Base-by-base conservation (phyloP, 1,139 yeast species). In the Saccharomyces hybrid region DNA sequence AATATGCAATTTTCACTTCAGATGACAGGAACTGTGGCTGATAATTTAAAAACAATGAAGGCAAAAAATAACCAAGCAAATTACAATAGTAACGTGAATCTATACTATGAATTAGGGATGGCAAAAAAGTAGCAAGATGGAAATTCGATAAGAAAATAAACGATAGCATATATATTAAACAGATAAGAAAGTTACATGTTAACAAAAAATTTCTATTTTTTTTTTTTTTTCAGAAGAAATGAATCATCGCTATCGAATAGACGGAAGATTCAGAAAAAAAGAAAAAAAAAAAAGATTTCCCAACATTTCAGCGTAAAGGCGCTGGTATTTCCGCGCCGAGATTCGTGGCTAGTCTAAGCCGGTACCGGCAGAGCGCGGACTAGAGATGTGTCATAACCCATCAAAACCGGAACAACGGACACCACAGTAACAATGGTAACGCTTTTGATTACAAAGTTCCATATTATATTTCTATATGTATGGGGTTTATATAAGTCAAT, bases 221-320 rank as follows among this genome's bases (percentile, higher is more conserved):
- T 24, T 24, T 48, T 26, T 47, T 21, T 26, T 47, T 26, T 7
- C 9, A 47, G 11, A 28, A 14, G 26, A 29, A 34, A 28, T 28
- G 38, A 26, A 34, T 28, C 38, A 48, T 29, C 38, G 50, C 38
- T 26, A 29, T 14, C 38, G 38, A 48, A 48, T 48, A 48, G 38
- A 34, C n/a, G 32, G 4, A 48, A 48, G 26, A 34, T 34, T 48
- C 42, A 28, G 12, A 28, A 21, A 32, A 48, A 46, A 24, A n/a
- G 11, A 27, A 16, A 11, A n/a, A 24, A 42, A 26, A 29, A 27
- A 4, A 42, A 49, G 32, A 24, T 24, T 24, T 24, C 26, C 26
- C 26, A 38, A 38, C 44, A 16, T 38, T 38, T 4, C 26, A n/a
- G 44, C 44, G 24, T 16, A 9, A n/a, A 7, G 44, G 44, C 44